A percentile compares a stretch with the other conserved stretches of the same genome.
Evolutionary conservation across 768 basidiomycete genomes (phyloP).

Genomic region (Trametes villosa): DNA sequence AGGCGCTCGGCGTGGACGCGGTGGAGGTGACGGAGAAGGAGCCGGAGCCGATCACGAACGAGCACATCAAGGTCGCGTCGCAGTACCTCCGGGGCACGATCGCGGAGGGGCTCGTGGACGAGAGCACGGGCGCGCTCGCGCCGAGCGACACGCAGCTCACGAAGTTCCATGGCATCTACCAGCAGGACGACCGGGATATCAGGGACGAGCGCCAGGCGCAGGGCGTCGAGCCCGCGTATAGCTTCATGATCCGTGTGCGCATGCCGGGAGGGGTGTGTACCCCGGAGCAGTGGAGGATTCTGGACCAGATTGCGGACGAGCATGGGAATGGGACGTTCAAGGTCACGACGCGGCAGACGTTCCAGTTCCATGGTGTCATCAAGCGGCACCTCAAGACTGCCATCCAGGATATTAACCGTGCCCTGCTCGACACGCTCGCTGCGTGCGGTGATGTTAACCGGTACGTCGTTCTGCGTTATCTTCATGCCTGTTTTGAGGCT

Average conservation of each 20-base stretch:
- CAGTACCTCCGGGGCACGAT: conserved; percentile 95
- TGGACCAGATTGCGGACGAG: conserved; percentile 96
- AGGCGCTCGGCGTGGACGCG: conserved; percentile 88
- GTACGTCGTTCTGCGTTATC: conserved; percentile 42
- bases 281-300: conserved; percentile 90
- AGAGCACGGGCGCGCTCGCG: conserved; percentile 87
- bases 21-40: conserved; percentile 90
- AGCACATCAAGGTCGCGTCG: conserved; percentile 98
- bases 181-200: conserved; percentile 98
- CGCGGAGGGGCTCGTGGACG: conserved; percentile 85
- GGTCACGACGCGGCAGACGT: conserved; percentile 96
- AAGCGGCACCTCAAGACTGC: conserved; percentile 95
- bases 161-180: conserved; percentile 97
- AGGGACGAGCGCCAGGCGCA: conserved; percentile 93
- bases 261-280: conserved; percentile 96
- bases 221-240: conserved; percentile 93
- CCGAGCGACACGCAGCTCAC: conserved; percentile 92
- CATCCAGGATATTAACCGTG: conserved; percentile 94
- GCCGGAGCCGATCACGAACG: conserved; percentile 97
- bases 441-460: conserved; percentile 99
- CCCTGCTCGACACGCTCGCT: conserved; percentile 91
- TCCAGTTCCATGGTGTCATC: conserved; percentile 99
- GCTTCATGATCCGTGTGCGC: conserved; percentile 98
- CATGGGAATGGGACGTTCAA: conserved; percentile 95
- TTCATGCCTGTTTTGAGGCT: not conserved